Evolutionary conservation across 116 monocot genomes (phyloP), one percentile per base, ranked within the genome.

Genomic region (Dioscorea cayenensis): DNA sequence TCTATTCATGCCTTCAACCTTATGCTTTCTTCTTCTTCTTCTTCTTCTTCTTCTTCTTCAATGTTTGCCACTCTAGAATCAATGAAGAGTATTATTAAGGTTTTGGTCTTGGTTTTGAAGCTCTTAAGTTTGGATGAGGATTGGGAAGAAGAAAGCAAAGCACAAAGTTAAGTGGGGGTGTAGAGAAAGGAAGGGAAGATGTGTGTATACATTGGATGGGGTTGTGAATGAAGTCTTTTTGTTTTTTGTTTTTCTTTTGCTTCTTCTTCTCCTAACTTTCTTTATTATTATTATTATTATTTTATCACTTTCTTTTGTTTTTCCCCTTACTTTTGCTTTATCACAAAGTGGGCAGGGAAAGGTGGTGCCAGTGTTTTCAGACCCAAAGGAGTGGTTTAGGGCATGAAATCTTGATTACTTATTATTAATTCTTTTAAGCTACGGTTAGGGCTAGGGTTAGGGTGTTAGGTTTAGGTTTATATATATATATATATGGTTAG

Each of bases 1-100:
- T 84, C 84, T 92, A 80, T 86, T 86, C 92, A 86, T 88, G n/a
- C 48, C 71, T 51, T 55, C 14, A 16, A 55, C 14, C 18, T 55
- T 55, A 12, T 43, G 6, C 22, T 4, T 23, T 4, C 25, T 20
- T 55, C 55, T 16, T 10, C 18, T 62, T 20, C 62, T 62, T 21
- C 19, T 14, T 10, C 14, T 5, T 14, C 16, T n/a, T 16, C 55
- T 55, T 55, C 55, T 32, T 32, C 32, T 32, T 32, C 32, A 32
- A 32, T 32, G 32, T 32, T 32, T 32, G 32, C 32, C 1, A 32
- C 32, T 32, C 32, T 32, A 16, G n/a, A 55, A 16, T 55, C 55
- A 55, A 55, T 18, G n/a, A 16, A 16, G n/a, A 32, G 3, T 32
- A 32, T 32, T 32, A 32, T 32, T 32, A 32, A 6, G 7, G 62